These are phyloP conservation scores for Trichoderma koningiopsis DNA, from an alignment of 2,329 filamentous ascomycete genomes.

Conservation along the genomic window DNA sequence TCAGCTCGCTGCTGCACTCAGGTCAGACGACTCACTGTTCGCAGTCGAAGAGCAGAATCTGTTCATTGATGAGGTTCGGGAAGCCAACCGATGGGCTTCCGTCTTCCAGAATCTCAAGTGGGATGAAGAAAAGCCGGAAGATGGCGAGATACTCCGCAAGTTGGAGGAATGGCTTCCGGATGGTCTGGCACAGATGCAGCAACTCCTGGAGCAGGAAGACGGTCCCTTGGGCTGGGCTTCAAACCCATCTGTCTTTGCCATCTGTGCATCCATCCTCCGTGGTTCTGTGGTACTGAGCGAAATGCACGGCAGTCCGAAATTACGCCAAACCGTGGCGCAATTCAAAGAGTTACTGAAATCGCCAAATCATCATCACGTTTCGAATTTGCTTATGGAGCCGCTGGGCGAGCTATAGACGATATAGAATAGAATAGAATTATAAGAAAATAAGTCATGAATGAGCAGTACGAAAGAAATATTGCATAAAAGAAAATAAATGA, in stretches of 20 bases:
- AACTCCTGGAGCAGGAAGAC: slow-evolving; percentile 52
- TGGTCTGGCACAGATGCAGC: slow-evolving; percentile 47
- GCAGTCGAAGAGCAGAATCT: slow-evolving; percentile 90
- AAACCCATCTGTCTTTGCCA: slow-evolving; percentile 66
- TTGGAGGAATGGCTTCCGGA: slow-evolving; percentile 50
- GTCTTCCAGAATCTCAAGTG: slow-evolving; percentile 44
- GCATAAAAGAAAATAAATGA: background rate
- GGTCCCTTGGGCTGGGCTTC: slow-evolving; percentile 74
- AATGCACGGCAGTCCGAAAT: slow-evolving; percentile 2
- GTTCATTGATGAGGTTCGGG: slow-evolving; percentile 81
- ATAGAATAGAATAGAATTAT: background rate
- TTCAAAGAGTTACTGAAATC: slow-evolving; percentile 16
- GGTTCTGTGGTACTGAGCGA: slow-evolving; percentile 41
- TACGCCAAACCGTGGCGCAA: slow-evolving; percentile 27
- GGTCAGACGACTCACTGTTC: slow-evolving; percentile 72
- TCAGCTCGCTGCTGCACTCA: slow-evolving; percentile 50
- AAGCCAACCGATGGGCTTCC: slow-evolving; percentile 68
- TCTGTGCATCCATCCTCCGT: slow-evolving; percentile 54
- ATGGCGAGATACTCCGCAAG: slow-evolving; percentile 30
- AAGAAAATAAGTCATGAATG: background rate
- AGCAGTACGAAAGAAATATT: background rate
- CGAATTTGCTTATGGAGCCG: slow-evolving; percentile 34
- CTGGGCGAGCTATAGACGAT: background rate
- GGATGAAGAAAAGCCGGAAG: slow-evolving; percentile 23
- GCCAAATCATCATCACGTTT: slow-evolving; percentile 30